phyloP scores from a whole-genome alignment of 768 basidiomycete genomes.

The Rhizopogon rudus region DNA sequence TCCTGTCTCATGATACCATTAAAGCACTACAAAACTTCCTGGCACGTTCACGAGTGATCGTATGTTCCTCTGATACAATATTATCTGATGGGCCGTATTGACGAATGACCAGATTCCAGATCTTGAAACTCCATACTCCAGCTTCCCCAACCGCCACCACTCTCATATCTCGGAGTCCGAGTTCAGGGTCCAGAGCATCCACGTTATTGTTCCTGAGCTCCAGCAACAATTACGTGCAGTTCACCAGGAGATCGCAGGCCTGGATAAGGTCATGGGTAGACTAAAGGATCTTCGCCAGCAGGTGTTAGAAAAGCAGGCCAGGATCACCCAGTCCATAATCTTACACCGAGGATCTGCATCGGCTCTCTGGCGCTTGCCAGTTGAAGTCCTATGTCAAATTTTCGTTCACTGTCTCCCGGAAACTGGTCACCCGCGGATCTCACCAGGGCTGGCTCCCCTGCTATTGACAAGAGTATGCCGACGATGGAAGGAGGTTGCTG shows the following conservation, averaged over 20 bases:
- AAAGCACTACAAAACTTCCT: background rate
- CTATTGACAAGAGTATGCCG: conserved; percentile 36
- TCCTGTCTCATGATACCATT: background rate
- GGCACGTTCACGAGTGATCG: background rate
- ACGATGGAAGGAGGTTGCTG: conserved; percentile 36
- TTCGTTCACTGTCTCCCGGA: conserved; percentile 37
- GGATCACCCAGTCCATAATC: conserved; percentile 12
- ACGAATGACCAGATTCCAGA: background rate
- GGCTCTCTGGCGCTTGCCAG: conserved; percentile 34
- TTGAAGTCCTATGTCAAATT: conserved; percentile 44
- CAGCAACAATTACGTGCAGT: conserved; percentile 9
- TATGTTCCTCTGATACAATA: background rate
- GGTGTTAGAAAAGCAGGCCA: conserved; percentile 8
- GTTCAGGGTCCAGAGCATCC: conserved; percentile 7
- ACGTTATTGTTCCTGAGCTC: conserved; percentile 10
- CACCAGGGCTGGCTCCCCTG: conserved; percentile 25
- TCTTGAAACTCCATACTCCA: background rate
- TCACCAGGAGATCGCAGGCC: conserved; percentile 5
- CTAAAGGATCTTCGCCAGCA: conserved; percentile 7
- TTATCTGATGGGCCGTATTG: background rate
- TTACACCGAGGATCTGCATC: conserved; percentile 17
- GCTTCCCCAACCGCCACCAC: conserved; percentile 11
- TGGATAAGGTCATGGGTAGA: conserved; percentile 11
- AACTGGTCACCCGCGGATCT: conserved; percentile 8
- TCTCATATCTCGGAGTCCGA: conserved; percentile 1